Evolutionary conservation across 225 moss, liverwort and hornwort genomes (phyloP), one percentile per base, ranked within the genome.

Genomic region (Rhytidiadelphus loreus): DNA sequence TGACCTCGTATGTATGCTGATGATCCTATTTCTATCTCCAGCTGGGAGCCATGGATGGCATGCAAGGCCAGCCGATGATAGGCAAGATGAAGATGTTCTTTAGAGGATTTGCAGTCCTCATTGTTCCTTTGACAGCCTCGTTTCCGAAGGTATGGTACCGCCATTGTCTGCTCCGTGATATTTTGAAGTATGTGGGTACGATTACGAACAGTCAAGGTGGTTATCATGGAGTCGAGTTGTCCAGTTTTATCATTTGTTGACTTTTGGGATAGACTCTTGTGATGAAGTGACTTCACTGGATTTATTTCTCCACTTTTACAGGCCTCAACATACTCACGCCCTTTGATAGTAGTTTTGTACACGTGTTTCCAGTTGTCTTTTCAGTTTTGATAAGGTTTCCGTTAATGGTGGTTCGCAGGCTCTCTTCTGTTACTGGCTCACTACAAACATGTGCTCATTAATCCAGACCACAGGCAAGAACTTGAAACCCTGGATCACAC

Each of bases 361-460:
- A 32, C n/a, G 23, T 81, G 21, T 53, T 10, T n/a, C 7, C 44
- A 80, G 18, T 78, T 81, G 50, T 44, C 48, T 33, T 72, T 30
- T 35, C 55, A 68, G 55, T 88, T 80, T 69, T 89, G 66, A 85
- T n/a, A 53, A 73, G 73, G 39, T 71, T 85, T 72, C 55, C 55
- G 16, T 41, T 52, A 28, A 60, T 86, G 64, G 69, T 66, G 50
- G 30, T 88, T 70, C 83, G 81, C 95, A 99, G 98, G 99, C 99
- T 43, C 95, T 99, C 79, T 99, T 99, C 87, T 99, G 97, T 92
- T 99, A 99, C 76, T 99, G 99, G 99, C 95, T 99, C 88, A 99
- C 99, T 79, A 95, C 99, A 71, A 99, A 99, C 68, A 90, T 99
- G 78, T 99, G 91, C 92, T 99, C 97, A 26, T 90, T 99, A 86